Evolutionary conservation across 1,284 basidiomycete genomes (phyloP).

Genomic region (Ceratobasidium sp.): DNA sequence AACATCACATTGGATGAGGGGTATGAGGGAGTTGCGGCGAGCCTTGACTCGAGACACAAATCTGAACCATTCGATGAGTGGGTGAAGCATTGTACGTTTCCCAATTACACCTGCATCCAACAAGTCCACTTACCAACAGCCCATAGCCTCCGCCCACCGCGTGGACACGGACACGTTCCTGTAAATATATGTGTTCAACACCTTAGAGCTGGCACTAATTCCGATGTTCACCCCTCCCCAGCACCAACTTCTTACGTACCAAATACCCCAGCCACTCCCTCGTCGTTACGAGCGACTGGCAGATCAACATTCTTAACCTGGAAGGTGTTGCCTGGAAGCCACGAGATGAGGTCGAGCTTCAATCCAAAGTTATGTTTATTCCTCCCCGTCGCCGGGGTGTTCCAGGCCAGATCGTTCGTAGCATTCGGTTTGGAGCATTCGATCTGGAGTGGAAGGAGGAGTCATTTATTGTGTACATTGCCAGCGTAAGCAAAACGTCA

Average conservation of each 20-base stretch:
- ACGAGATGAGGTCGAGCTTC: slow-evolving; percentile 60
- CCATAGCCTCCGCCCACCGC: slow-evolving; percentile 25
- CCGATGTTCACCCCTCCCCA: too few species aligned
- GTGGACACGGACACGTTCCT: slow-evolving; percentile 38
- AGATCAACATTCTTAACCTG: slow-evolving; percentile 62
- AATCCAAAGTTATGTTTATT: slow-evolving; percentile 55
- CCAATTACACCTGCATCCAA: slow-evolving; percentile 41
- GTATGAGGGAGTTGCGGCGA: slow-evolving; percentile 7
- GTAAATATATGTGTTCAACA: too few species aligned
- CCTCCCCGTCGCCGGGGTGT: slow-evolving; percentile 60
- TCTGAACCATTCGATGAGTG: slow-evolving; percentile 61
- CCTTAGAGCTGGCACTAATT: too few species aligned
- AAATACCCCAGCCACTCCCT: slow-evolving; percentile 71
- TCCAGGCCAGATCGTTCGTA: slow-evolving; percentile 65
- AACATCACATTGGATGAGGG: slow-evolving; percentile 57
- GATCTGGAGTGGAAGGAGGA: slow-evolving; percentile 65
- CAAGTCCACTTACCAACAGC: slow-evolving; percentile 49
- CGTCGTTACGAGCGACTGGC: slow-evolving; percentile 62
- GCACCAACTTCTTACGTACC: slow-evolving; percentile 60
- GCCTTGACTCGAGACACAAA: slow-evolving; percentile 36
- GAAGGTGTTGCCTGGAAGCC: slow-evolving; percentile 63
- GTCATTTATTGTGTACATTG: slow-evolving; percentile 62
- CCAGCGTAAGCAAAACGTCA: slow-evolving; percentile 53
- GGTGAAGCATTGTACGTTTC: slow-evolving; percentile 62
- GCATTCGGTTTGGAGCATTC: slow-evolving; percentile 66